A percentile compares a stretch with the other conserved stretches of the same genome.
Evolutionary conservation across 352 stramenopile genomes (phyloP).

Genomic region (Globisporangium acanthophoron): DNA sequence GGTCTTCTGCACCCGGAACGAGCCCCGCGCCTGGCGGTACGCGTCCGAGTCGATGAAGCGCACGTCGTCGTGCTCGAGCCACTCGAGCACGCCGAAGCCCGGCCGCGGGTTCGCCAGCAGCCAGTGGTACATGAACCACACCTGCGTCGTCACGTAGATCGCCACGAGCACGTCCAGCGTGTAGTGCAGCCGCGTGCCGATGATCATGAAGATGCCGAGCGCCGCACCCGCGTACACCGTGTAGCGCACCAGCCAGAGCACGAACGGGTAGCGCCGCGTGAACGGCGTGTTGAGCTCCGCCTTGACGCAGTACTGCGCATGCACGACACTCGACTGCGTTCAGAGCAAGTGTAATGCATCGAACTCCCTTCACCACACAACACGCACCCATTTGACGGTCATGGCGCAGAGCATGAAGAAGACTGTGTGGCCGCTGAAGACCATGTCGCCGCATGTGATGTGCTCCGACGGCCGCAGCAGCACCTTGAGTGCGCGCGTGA

Average conservation of each 20-base stretch:
- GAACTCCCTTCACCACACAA: neutral
- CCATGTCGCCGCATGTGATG: conserved; percentile 87
- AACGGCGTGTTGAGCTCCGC: conserved; percentile 85
- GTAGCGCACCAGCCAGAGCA: conserved; percentile 81
- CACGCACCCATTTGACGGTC: conserved; percentile 63
- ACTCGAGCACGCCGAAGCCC: conserved; percentile 61
- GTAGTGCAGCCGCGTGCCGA: conserved; percentile 84
- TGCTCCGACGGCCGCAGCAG: conserved; percentile 77
- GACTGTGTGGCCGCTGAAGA: conserved; percentile 85
- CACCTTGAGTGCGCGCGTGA: conserved; percentile 77
- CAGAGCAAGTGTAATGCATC: neutral
- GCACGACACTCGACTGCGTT: neutral
- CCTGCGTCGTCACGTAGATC: conserved; percentile 81
- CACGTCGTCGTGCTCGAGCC: conserved; percentile 77
- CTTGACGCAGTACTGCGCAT: conserved; percentile 34
- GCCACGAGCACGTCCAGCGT: conserved; percentile 85
- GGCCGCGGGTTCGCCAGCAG: conserved; percentile 19
- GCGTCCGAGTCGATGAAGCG: conserved; percentile 71
- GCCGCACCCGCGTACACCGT: conserved; percentile 61
- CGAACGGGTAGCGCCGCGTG: conserved; percentile 61
- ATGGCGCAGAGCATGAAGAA: conserved; percentile 83
- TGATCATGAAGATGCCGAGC: conserved; percentile 75
- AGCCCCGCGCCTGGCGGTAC: conserved; percentile 63
- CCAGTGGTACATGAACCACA: conserved; percentile 86
- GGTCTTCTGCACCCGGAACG: conserved; percentile 22